Conservation (phyloP, 2,329 filamentous ascomycete species). For the Paraphaeosphaeria minitans region DNA sequence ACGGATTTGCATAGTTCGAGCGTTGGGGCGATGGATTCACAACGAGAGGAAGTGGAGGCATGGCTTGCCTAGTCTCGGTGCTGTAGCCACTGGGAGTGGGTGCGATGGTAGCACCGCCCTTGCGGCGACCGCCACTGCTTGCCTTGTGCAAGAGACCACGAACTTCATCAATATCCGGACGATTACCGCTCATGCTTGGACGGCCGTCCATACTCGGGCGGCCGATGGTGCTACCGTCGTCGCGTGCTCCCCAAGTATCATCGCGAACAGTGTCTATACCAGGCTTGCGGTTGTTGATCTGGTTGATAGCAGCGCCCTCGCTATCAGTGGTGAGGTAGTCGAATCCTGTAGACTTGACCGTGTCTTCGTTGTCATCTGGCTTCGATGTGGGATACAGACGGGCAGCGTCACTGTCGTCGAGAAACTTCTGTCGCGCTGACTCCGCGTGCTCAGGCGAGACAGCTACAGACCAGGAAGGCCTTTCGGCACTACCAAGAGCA, state of each 20-base stretch:
- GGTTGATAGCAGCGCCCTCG: conserved; percentile 48
- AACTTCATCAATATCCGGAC: conserved; percentile 54
- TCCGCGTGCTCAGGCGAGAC: conserved; percentile 72
- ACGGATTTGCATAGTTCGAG: conserved; percentile 20
- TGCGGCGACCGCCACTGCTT: conserved; percentile 52
- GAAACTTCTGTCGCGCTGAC: conserved; percentile 60
- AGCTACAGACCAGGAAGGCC: conserved; percentile 80
- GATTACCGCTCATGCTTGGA: conserved; percentile 48
- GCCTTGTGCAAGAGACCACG: conserved; percentile 52
- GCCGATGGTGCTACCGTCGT: conserved; percentile 45
- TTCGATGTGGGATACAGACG: conserved; percentile 65
- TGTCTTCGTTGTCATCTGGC: conserved; percentile 30
- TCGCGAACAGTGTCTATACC: conserved; percentile 52
- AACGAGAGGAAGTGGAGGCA: conserved; percentile 39
- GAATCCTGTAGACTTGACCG: conserved; percentile 36
- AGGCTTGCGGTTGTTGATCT: conserved; percentile 52
- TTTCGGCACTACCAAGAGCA: conserved; percentile 65
- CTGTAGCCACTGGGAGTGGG: conserved; percentile 26
- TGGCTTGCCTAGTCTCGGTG: conserved; percentile 26
- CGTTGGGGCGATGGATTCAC: conserved; percentile 25
- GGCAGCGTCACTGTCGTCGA: conserved; percentile 61
- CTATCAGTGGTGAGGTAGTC: conserved; percentile 40
- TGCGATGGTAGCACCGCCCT: conserved; percentile 33
- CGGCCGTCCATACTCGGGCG: conserved; percentile 51
- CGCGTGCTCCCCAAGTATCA: conserved; percentile 50